Evolutionary conservation across 1,284 basidiomycete species (phyloP).

Genomic region (Fomitopsis schrenkii): DNA sequence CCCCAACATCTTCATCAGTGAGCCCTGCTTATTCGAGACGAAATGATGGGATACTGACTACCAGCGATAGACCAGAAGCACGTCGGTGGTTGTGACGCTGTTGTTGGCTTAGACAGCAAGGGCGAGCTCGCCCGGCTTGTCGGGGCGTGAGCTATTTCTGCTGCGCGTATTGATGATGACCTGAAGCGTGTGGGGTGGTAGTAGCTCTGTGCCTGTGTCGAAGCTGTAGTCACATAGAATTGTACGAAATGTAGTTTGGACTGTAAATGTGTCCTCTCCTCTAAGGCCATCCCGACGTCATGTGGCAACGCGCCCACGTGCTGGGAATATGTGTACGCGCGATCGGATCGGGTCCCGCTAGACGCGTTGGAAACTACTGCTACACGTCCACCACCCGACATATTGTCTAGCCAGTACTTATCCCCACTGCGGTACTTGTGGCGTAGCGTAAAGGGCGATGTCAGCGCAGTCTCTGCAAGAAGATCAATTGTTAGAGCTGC

Average conservation of each 20-base stretch:
- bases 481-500: conserved; percentile 64
- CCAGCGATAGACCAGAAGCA: conserved; percentile 45
- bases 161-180: not conserved
- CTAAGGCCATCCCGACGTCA: not conserved
- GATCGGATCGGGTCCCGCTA: not conserved
- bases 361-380: not conserved
- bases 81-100: conserved; percentile 39
- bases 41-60: not conserved
- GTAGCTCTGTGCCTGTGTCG: conserved; percentile 1
- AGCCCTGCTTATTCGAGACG: conserved; percentile 22
- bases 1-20: conserved; percentile 68
- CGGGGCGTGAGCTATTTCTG: conserved; percentile 19
- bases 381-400: too few relatives aligned
- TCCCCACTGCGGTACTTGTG: not conserved
- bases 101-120: conserved; percentile 22
- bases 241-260: not conserved
- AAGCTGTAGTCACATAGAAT: conserved; percentile 1
- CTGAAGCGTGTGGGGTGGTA: not conserved
- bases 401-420: too few relatives aligned
- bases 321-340: not conserved
- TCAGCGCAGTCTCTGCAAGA: conserved; percentile 30
- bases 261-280: too few relatives aligned
- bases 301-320: not conserved
- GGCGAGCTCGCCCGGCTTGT: conserved; percentile 27
- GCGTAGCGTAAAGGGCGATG: conserved; percentile 9